phyloP scores from a whole-genome alignment of 2,329 filamentous ascomycete species.

The Penicillium sp. region DNA sequence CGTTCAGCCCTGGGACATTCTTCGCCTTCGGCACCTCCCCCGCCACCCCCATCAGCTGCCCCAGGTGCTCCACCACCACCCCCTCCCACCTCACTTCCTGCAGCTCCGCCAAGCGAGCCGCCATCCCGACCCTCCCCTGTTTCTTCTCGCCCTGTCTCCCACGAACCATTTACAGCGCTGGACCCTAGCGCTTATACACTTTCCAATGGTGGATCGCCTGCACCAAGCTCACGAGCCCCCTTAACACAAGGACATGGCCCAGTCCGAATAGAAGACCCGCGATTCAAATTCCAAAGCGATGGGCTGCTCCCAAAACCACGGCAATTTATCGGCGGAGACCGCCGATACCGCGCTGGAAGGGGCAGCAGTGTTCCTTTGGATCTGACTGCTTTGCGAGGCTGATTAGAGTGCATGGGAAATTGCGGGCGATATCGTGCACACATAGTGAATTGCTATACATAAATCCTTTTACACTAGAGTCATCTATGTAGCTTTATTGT shows the following conservation, averaged over 20 bases:
- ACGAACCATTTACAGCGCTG: constrained; percentile 60
- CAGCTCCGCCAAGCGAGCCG: constrained; percentile 41
- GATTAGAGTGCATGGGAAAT: constrained; percentile 23
- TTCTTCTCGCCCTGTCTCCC: constrained; percentile 36
- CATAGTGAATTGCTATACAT: constrained; percentile 23
- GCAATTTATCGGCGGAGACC: constrained; percentile 70
- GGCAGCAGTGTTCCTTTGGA: constrained; percentile 93
- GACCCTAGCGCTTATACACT: constrained; percentile 76
- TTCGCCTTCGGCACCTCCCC: constrained; percentile 45
- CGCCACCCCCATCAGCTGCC: constrained; percentile 46
- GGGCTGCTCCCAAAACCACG: constrained; percentile 78
- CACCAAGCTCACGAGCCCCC: constrained; percentile 26
- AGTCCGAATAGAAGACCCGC: constrained; percentile 67
- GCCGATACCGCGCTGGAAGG: constrained; percentile 82
- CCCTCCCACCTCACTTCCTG: constrained; percentile 39
- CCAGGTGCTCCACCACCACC: constrained; percentile 43
- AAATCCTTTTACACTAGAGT: not conserved
- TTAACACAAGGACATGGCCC: constrained; percentile 28
- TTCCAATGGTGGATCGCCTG: constrained; percentile 55
- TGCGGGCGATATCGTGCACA: constrained; percentile 28
- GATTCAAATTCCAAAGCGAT: constrained; percentile 87
- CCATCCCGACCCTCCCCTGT: constrained; percentile 44
- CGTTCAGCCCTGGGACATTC: constrained; percentile 54
- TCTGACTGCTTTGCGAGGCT: constrained; percentile 51
- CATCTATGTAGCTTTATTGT: not conserved